phyloP scores from a whole-genome alignment of 1,284 basidiomycete species.

The Sporisorium iseilematis-ciliati region DNA sequence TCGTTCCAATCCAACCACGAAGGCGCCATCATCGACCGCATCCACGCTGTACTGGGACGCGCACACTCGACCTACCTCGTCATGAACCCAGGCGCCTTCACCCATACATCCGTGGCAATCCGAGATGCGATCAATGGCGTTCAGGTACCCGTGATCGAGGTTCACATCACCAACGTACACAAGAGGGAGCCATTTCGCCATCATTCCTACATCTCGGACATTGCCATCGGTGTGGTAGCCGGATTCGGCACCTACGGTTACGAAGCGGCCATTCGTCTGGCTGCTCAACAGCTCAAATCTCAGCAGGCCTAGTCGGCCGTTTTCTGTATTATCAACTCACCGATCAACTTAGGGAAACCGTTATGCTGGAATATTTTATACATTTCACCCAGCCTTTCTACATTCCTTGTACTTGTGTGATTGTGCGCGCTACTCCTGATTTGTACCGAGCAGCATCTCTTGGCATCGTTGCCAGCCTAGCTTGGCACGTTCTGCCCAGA shows the following conservation, averaged over 20 bases:
- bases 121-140: slow-evolving; percentile 67
- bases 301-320: background rate
- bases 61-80: slow-evolving; percentile 35
- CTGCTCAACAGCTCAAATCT: slow-evolving; percentile 5
- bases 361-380: no score
- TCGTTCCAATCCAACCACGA: slow-evolving; percentile 69
- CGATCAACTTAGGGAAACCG: no score
- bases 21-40: slow-evolving; percentile 68
- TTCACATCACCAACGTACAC: slow-evolving; percentile 68
- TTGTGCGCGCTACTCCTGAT: background rate
- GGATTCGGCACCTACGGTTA: slow-evolving; percentile 50
- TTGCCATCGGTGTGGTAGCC: slow-evolving; percentile 64
- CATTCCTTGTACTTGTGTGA: background rate
- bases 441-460: slow-evolving; percentile 3
- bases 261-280: slow-evolving; percentile 27
- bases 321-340: no score
- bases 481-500: slow-evolving; percentile 4
- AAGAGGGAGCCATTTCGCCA: slow-evolving; percentile 68
- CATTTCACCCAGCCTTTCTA: no score
- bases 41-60: slow-evolving; percentile 50
- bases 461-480: slow-evolving; percentile 14
- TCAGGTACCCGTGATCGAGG: slow-evolving; percentile 68
- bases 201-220: slow-evolving; percentile 68
- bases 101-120: slow-evolving; percentile 69
- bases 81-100: slow-evolving; percentile 69